Percentiles rank a stretch among this genome's conserved stretches.
Evolutionary conservation across 352 stramenopile species (phyloP).

Genomic region (Blastocystis sp.): DNA sequence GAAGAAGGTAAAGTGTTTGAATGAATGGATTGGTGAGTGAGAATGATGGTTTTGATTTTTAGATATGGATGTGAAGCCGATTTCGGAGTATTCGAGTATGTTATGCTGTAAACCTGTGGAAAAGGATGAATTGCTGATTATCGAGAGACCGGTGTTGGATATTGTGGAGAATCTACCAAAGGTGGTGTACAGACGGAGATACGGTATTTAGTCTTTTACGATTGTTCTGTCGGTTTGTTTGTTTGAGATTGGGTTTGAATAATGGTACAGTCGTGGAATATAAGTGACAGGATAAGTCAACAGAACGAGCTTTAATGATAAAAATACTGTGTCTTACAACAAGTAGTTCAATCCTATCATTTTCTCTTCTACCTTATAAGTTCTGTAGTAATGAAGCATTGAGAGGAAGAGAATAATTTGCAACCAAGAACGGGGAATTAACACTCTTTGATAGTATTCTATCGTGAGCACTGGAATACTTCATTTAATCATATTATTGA

Average conservation of each 20-base stretch:
- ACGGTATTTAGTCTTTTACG: constrained; percentile 43
- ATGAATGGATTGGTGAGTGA: not conserved
- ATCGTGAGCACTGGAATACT: no score
- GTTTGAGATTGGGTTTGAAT: not conserved
- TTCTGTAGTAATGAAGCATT: no score
- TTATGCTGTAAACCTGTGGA: not conserved
- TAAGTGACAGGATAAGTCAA: not conserved
- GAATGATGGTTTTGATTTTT: not conserved
- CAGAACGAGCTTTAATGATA: no score
- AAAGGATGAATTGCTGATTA: not conserved
- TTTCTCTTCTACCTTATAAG: constrained; percentile 33
- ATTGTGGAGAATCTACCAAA: constrained; percentile 15
- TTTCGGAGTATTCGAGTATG: not conserved
- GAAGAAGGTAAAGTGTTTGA: no score
- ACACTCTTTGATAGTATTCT: no score
- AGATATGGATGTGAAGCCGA: not conserved
- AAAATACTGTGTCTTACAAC: no score
- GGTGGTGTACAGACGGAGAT: constrained; percentile 44
- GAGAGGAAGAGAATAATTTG: no score
- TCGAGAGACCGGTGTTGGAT: constrained; percentile 7
- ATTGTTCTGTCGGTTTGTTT: not conserved
- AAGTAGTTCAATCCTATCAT: no score
- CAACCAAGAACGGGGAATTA: no score
- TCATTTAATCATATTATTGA: no score
- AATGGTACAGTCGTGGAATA: constrained; percentile 47